Percentiles rank a stretch among this genome's conserved stretches.
Conservation (phyloP, 73 alveolate species). For the Blepharisma stoltei region DNA sequence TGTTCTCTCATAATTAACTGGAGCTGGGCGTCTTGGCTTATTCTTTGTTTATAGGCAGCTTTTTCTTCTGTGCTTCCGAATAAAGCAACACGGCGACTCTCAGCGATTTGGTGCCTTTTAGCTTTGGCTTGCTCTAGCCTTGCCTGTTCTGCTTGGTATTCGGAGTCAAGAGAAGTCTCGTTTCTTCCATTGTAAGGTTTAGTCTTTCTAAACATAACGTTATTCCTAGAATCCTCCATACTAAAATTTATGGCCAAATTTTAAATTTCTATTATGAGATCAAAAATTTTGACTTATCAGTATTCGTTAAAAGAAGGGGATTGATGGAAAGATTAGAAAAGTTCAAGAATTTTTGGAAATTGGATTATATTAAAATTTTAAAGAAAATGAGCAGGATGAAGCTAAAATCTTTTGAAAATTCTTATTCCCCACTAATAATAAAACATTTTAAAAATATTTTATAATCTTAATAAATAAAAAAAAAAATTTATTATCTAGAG, state of each 20-base stretch:
- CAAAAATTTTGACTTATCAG: too few relatives aligned
- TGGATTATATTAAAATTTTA: too few relatives aligned
- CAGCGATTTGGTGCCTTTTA: conserved; percentile 4
- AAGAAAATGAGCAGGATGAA: too few relatives aligned
- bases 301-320: too few relatives aligned
- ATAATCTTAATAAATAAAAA: too few relatives aligned
- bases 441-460: too few relatives aligned
- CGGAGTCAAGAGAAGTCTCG: not conserved
- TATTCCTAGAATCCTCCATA: conserved; percentile 16
- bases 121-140: not conserved
- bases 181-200: conserved; percentile 19
- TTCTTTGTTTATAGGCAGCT: not conserved
- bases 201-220: conserved; percentile 18
- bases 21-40: conserved; percentile 20
- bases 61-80: conserved; percentile 17
- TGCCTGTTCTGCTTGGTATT: conserved; percentile 7
- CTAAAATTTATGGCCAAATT: not conserved
- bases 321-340: too few relatives aligned
- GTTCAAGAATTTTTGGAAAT: too few relatives aligned
- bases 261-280: too few relatives aligned
- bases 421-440: too few relatives aligned
- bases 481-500: too few relatives aligned
- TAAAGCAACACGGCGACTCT: conserved; percentile 13
- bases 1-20: conserved; percentile 18
- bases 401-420: too few relatives aligned